Conservation (phyloP, 2,329 filamentous ascomycete genomes). For the Tolypocladium pustulatum region DNA sequence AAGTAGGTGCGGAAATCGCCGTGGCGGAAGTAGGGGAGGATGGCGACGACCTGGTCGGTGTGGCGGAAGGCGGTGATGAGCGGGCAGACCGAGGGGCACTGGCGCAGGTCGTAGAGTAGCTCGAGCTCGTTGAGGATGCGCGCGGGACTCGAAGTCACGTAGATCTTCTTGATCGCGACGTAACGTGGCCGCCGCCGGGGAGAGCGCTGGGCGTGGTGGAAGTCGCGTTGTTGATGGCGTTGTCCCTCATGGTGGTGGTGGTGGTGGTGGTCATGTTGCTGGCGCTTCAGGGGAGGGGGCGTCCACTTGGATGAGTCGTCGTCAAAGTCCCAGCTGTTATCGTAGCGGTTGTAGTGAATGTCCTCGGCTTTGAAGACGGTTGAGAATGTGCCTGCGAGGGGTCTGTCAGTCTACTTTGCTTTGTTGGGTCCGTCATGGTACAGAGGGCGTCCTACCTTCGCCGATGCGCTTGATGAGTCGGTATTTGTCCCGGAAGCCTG, state of each 20-base stretch:
- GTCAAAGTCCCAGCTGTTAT: slow-evolving; percentile 79
- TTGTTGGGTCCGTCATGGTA: background rate
- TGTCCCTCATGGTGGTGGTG: slow-evolving; percentile 15
- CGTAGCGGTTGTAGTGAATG: slow-evolving; percentile 68
- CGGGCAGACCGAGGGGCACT: slow-evolving; percentile 79
- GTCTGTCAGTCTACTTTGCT: background rate
- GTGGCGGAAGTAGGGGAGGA: slow-evolving; percentile 92
- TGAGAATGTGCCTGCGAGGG: slow-evolving; percentile 76
- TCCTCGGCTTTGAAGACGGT: slow-evolving; percentile 99
- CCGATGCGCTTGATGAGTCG: slow-evolving; percentile 93
- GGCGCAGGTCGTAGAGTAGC: slow-evolving; percentile 75
- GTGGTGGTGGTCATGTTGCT: slow-evolving; percentile 23
- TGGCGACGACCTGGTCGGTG: slow-evolving; percentile 88
- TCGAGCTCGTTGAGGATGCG: slow-evolving; percentile 96
- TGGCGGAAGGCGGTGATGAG: slow-evolving; percentile 94
- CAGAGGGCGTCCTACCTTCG: slow-evolving; percentile 53
- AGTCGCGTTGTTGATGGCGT: slow-evolving; percentile 25
- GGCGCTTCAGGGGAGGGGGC: slow-evolving; percentile 53
- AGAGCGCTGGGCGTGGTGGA: slow-evolving; percentile 13
- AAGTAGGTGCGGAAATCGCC: slow-evolving; percentile 94
- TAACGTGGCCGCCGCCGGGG: slow-evolving; percentile 47
- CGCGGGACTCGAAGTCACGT: slow-evolving; percentile 88
- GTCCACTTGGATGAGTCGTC: slow-evolving; percentile 56
- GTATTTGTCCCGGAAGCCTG: slow-evolving; percentile 73
- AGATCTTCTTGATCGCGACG: slow-evolving; percentile 98